A percentile compares a stretch with the other conserved stretches of the same genome.
phyloP scores from a whole-genome alignment of 2,329 filamentous ascomycete species.

The Chaetomiaceae sp. region DNA sequence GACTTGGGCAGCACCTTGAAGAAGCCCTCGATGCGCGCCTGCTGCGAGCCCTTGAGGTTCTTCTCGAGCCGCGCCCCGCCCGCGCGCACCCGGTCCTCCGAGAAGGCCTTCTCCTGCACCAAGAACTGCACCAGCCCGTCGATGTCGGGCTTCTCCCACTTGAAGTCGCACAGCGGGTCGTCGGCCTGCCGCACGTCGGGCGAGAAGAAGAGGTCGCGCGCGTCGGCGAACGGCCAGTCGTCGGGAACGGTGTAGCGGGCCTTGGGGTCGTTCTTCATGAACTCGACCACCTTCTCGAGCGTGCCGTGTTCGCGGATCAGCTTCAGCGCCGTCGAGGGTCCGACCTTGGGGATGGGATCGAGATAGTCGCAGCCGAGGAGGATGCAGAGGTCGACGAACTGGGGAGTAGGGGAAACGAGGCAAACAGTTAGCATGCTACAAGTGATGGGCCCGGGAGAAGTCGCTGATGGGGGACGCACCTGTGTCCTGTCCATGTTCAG shows the following conservation, averaged over 20 bases:
- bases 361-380: conserved; percentile 96
- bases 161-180: conserved; percentile 87
- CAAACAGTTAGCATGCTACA: conserved; percentile 23
- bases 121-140: conserved; percentile 87
- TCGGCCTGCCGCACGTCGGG: conserved; percentile 83
- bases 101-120: conserved; percentile 93
- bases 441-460: too few relatives aligned
- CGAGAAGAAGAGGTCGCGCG: conserved; percentile 83
- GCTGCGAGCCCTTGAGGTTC: conserved; percentile 85
- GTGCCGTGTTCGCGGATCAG: conserved; percentile 88
- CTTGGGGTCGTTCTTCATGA: conserved; percentile 69
- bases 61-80: conserved; percentile 78
- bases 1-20: conserved; percentile 92
- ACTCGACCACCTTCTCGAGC: conserved; percentile 81
- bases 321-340: conserved; percentile 85
- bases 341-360: conserved; percentile 91
- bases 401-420: conserved; percentile 1
- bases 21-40: conserved; percentile 89
- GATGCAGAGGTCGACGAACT: conserved; percentile 98
- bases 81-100: conserved; percentile 82
- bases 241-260: conserved; percentile 82
- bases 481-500: conserved; percentile 82
- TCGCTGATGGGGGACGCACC: conserved; percentile 39
- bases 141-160: conserved; percentile 91
- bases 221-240: conserved; percentile 95